These are phyloP conservation scores for Aspergillus sergii DNA, from an alignment of 2,329 filamentous ascomycete species.

Conservation along the genomic window DNA sequence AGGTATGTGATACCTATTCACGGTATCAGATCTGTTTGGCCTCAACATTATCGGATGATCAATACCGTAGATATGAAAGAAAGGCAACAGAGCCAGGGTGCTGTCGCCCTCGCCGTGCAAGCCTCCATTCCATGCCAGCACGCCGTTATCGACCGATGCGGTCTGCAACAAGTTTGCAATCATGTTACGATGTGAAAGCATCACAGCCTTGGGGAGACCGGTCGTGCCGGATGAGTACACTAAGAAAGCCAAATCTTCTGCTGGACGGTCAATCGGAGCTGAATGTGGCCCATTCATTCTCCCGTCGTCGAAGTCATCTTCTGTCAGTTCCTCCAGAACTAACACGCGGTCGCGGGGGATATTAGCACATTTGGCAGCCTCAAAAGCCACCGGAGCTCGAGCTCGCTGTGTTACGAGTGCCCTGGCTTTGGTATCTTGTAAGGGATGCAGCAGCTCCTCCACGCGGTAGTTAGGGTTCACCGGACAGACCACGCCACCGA, in stretches of 20 bases:
- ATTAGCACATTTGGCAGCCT: conserved; percentile 13
- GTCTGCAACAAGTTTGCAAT: no score
- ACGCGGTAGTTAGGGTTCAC: conserved; percentile 28
- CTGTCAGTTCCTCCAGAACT: conserved; percentile 14
- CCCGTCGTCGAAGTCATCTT: neutral
- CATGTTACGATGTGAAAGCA: no score
- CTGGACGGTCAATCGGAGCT: no score
- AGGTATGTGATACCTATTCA: no score
- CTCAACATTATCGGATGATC: neutral
- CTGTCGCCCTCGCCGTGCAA: conserved; percentile 12
- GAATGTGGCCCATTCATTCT: no score
- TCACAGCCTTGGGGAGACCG: no score
- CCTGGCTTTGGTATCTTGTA: conserved; percentile 12
- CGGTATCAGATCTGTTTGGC: no score
- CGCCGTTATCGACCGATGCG: no score
- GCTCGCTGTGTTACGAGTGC: conserved; percentile 16
- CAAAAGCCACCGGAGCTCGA: conserved; percentile 6
- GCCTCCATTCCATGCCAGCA: conserved; percentile 1
- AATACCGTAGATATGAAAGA: conserved; percentile 24
- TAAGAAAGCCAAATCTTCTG: no score
- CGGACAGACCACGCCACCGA: conserved; percentile 30
- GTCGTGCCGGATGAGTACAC: no score
- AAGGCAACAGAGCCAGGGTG: conserved; percentile 16
- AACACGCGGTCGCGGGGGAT: conserved; percentile 13
- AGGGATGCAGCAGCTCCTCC: conserved; percentile 22